phyloP scores from a whole-genome alignment of 345 rosid species.

The Boechera retrofracta region DNA sequence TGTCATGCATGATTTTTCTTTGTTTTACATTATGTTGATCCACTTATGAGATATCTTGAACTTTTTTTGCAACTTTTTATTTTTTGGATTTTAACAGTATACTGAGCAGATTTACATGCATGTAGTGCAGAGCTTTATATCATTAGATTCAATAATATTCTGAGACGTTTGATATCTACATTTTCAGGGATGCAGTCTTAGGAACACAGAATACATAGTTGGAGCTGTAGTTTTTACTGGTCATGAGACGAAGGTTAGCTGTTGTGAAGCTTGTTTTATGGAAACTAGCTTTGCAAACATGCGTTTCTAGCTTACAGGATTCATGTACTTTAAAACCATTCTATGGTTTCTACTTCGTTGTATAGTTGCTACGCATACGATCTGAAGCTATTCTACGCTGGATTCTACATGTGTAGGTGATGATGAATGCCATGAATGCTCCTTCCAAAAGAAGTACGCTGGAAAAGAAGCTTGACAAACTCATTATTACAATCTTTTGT shows the following conservation, averaged over 20 bases:
- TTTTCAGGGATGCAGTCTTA: slow-evolving; percentile 97
- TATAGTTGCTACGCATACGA: slow-evolving; percentile 8
- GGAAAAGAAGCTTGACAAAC: slow-evolving; percentile 99
- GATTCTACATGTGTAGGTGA: slow-evolving; percentile 66
- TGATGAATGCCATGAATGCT: slow-evolving; percentile 99
- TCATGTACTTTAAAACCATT: slow-evolving; percentile 6
- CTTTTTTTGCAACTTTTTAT: background rate
- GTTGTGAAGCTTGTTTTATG: slow-evolving; percentile 26
- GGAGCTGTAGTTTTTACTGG: slow-evolving; percentile 94
- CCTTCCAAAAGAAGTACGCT: slow-evolving; percentile 99
- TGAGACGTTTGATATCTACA: slow-evolving; percentile 33
- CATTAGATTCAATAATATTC: slow-evolving; percentile 18
- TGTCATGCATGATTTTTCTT: slow-evolving; percentile 1
- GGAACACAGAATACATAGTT: slow-evolving; percentile 91
- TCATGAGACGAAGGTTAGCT: slow-evolving; percentile 93
- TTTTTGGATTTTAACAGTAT: slow-evolving; percentile 4
- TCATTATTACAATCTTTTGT: slow-evolving; percentile 82
- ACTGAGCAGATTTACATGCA: slow-evolving; percentile 9
- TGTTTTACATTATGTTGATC: slow-evolving; percentile 13
- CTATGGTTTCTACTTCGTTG: slow-evolving; percentile 21
- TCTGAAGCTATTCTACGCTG: slow-evolving; percentile 37
- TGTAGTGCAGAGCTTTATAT: slow-evolving; percentile 8
- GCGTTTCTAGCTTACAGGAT: slow-evolving; percentile 32
- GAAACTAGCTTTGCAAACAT: slow-evolving; percentile 37
- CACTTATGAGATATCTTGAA: slow-evolving; percentile 12